phyloP scores from a whole-genome alignment of 495 filamentous ascomycete species.

The Venustampulla echinocandica region DNA sequence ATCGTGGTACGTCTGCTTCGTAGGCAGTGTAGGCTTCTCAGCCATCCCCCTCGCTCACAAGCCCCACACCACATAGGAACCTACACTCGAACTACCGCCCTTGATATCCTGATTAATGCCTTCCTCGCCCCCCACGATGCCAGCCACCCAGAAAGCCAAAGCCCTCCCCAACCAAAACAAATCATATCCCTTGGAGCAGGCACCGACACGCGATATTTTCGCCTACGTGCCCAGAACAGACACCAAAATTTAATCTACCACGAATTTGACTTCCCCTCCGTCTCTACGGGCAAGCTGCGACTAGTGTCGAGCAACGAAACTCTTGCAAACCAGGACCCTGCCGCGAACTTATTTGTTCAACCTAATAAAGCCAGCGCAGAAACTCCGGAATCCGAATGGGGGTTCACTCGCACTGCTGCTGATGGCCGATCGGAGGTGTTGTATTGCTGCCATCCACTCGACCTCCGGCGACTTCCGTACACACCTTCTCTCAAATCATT shows the following conservation, averaged over 20 bases:
- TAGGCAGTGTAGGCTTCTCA: too few relatives aligned
- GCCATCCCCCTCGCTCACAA: too few relatives aligned
- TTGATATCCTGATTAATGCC: slow-evolving; percentile 65
- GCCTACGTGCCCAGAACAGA: slow-evolving; percentile 34
- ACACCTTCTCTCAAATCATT: background rate
- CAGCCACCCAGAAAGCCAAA: slow-evolving; percentile 15
- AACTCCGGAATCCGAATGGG: slow-evolving; percentile 11
- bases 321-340: slow-evolving; percentile 1
- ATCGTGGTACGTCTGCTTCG: slow-evolving; percentile 75
- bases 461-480: slow-evolving; percentile 57
- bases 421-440: slow-evolving; percentile 24
- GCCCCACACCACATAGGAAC: too few relatives aligned
- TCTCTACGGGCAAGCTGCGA: slow-evolving; percentile 35
- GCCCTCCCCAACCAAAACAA: slow-evolving; percentile 47
- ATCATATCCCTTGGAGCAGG: slow-evolving; percentile 92
- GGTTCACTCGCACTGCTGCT: background rate
- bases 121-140: slow-evolving; percentile 45
- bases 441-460: slow-evolving; percentile 74
- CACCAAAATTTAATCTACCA: slow-evolving; percentile 60
- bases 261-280: slow-evolving; percentile 82
- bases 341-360: background rate
- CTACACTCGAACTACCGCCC: slow-evolving; percentile 83
- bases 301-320: slow-evolving; percentile 8
- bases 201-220: slow-evolving; percentile 81
- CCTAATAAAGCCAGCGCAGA: background rate